Conservation (phyloP, 2,329 filamentous ascomycete genomes). For the Diaporthe citri region DNA sequence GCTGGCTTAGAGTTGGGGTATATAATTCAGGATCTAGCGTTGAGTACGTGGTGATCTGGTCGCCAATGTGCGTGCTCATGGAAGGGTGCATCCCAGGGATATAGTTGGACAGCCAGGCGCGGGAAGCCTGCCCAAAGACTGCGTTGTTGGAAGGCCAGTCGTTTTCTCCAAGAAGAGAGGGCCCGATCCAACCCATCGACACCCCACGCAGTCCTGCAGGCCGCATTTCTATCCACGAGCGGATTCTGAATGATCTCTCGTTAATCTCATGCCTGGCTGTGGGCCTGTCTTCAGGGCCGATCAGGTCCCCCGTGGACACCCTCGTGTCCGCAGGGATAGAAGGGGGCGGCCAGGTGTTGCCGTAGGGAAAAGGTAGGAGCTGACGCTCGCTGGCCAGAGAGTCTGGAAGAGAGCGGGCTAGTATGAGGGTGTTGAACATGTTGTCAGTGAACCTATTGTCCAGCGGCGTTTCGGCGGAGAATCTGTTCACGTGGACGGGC, state of each 20-base stretch:
- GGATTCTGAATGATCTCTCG: slow-evolving; percentile 78
- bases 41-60: slow-evolving; percentile 72
- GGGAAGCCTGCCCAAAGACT: slow-evolving; percentile 42
- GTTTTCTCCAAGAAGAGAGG: background rate
- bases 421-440: slow-evolving; percentile 76
- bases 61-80: slow-evolving; percentile 63
- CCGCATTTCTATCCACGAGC: slow-evolving; percentile 80
- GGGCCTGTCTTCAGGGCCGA: slow-evolving; percentile 55
- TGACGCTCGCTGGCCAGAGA: slow-evolving; percentile 51
- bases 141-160: slow-evolving; percentile 30
- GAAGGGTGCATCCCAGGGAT: slow-evolving; percentile 41
- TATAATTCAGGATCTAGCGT: slow-evolving; percentile 83
- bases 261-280: slow-evolving; percentile 70
- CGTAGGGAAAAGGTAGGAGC: slow-evolving; percentile 56
- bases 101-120: slow-evolving; percentile 37
- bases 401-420: slow-evolving; percentile 66
- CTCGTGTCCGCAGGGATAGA: slow-evolving; percentile 74
- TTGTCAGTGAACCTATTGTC: slow-evolving; percentile 57
- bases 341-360: slow-evolving; percentile 80
- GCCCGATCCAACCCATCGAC: slow-evolving; percentile 12
- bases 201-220: slow-evolving; percentile 45
- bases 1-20: slow-evolving; percentile 82
- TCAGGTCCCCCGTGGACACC: slow-evolving; percentile 52
- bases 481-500: slow-evolving; percentile 49
- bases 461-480: slow-evolving; percentile 61